Base-by-base conservation (phyloP, 306 rosid species). In the Rosa chinensis region DNA sequence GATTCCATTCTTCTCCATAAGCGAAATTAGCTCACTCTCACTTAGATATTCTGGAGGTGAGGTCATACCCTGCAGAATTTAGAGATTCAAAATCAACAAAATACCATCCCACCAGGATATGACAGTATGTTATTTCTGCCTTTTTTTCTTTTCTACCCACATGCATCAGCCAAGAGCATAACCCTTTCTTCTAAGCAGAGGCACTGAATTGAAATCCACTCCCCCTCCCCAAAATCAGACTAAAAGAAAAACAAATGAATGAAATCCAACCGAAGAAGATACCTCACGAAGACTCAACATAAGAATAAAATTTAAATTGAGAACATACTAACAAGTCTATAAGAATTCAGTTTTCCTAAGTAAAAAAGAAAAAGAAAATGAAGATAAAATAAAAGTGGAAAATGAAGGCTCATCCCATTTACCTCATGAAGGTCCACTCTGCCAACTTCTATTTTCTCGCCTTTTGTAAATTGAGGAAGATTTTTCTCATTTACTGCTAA, bases 1-100 rank as follows among this genome's bases (percentile, higher is more conserved):
- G 58, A 94, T 91, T 78, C 97, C 99, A 84, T 94, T 72, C 85
- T 94, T 94, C 89, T 94, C 99, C 99, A 94, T 94, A 64, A 92
- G 90, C 77, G 97, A 92, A 79, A 94, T 94, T 85, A 94, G 90
- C 78, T 94, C 99, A 86, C 97, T 94, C 83, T 94, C 99, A 58
- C 88, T 94, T 71, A 92, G 92, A 88, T 82, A 92, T 80, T 94
- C 99, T 8, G 99, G 97, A 85, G 99, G 89, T 13, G 85, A 32
- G 50, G 99, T 94, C 62, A 63, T 88, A 77, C 99, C 97, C 99
- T 94, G 91, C 70, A 73, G 74, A 89, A 79, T 25, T 73, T 74
- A 82, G 45, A 77, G 56, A 62, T 62, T 62, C 77, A 82, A 78
- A 56, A 63, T 76, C 79, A 66, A 74, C 53, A 55, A 72, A 25